These are phyloP conservation scores for Anisodus acutangulus DNA, from an alignment of 257 asterid species.

Conservation along the genomic window DNA sequence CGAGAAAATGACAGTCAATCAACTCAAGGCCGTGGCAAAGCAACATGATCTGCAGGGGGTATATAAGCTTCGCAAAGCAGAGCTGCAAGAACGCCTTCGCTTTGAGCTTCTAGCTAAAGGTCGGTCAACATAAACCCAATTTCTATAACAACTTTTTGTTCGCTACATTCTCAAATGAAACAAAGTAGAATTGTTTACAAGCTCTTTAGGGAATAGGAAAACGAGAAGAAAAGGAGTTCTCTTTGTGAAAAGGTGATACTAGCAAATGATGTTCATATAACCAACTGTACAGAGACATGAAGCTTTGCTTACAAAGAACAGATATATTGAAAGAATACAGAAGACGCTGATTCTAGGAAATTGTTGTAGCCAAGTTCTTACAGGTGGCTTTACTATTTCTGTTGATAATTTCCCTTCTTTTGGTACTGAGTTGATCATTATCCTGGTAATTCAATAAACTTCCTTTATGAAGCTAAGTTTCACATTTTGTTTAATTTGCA, in stretches of 20 bases:
- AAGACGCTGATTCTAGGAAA: background rate
- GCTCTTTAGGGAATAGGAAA: background rate
- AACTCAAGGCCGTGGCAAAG: conserved; percentile 52
- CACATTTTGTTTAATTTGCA: background rate
- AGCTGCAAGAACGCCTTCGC: conserved; percentile 38
- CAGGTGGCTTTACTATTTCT: conserved; percentile 6
- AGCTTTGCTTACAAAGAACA: background rate
- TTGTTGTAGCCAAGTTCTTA: background rate
- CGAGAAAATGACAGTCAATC: conserved; percentile 23
- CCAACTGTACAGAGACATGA: conserved; percentile 12
- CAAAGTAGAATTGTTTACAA: background rate
- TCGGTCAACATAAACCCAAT: background rate
- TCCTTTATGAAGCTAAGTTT: background rate
- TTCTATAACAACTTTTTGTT: background rate
- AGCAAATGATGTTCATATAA: conserved; percentile 16
- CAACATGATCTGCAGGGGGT: conserved; percentile 37
- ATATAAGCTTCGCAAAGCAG: conserved; percentile 41
- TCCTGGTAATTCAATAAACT: background rate
- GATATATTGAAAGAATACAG: background rate
- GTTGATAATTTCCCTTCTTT: conserved; percentile 16
- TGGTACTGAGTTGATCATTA: background rate
- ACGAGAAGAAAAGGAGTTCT: conserved; percentile 13
- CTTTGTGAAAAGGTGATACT: background rate
- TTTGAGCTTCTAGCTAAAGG: background rate
- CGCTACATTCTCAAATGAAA: background rate